Evolutionary conservation across 2,329 filamentous ascomycete genomes (phyloP), one percentile per base, ranked within the genome.

Genomic region (Thelonectria discophora): DNA sequence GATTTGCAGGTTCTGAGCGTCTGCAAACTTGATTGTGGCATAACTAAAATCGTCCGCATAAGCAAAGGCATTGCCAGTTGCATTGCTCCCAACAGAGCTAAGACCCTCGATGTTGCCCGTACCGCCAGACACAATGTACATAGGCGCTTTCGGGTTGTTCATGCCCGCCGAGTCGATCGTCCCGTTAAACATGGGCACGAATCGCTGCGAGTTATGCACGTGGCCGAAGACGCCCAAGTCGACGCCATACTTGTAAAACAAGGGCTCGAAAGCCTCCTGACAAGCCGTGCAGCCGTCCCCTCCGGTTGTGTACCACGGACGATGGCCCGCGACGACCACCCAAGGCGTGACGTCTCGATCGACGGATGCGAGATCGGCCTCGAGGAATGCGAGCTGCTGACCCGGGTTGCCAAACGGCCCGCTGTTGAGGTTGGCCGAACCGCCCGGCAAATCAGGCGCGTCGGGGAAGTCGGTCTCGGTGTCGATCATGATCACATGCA

Each of bases 141-240:
- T 69, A 37, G 70, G 69, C 47, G 52, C 63, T 18, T 55, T 60
- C 42, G 66, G 65, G 66, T 81, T 75, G 13, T 75, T 47, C 57
- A 79, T 64, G 2, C 76, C 78, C 1, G 67, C 71, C 1, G 78
- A 63, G 57, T 81, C 79, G 0, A 70, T 70, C 0, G 66, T 69
- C 65, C 69, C 67, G 57, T 78, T 74, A 68, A 73, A 72, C 2
- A 76, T 69, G 20, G 74, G 81, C 68, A 75, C 62, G 65, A 85
- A 84, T 2, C 84, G 80, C 73, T 86, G 82, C 32, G 81, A 81
- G 73, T 84, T 85, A 73, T 87, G 84, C 13, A 84, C 82, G 67
- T 87, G 84, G 2, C 84, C 84, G 64, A 85, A 84, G 5, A 87
- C 73, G 20, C 73, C 83, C 7, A 86, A 72, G 62, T 87, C 84